Percentiles rank a stretch among this genome's conserved stretches.
Conservation (phyloP, 78 protist species). For the Guillardia theta region DNA sequence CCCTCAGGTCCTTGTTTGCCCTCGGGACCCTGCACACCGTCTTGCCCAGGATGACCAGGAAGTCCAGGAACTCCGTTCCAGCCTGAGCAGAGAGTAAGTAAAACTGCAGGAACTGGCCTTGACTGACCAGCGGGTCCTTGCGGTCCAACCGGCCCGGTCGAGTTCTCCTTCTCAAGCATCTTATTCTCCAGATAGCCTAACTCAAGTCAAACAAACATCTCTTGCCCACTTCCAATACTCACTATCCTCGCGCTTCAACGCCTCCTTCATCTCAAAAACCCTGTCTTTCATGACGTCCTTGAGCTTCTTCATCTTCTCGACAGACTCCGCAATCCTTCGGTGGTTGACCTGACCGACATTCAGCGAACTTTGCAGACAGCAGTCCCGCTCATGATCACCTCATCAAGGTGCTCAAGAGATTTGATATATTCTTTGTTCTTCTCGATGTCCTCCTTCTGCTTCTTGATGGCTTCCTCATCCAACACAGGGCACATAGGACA, state of each 20-base stretch:
- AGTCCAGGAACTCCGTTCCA: background rate
- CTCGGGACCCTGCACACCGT: background rate
- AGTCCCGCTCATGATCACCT: background rate
- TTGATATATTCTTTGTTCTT: background rate
- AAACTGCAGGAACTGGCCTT: no score
- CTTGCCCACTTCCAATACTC: background rate
- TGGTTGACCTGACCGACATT: background rate
- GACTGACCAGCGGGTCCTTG: background rate
- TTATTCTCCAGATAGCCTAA: background rate
- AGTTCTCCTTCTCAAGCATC: conserved; percentile 27
- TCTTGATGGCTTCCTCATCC: background rate
- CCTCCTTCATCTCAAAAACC: conserved; percentile 24
- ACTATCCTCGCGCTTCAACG: background rate
- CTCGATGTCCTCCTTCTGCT: background rate
- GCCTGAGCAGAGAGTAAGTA: no score
- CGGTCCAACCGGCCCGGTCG: conserved; percentile 29
- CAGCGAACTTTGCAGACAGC: background rate
- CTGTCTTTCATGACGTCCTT: background rate
- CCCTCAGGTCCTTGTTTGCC: conserved; percentile 8
- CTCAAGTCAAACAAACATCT: background rate
- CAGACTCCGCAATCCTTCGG: background rate
- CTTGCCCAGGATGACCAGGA: background rate
- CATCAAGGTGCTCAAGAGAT: background rate
- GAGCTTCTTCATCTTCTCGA: conserved; percentile 35
- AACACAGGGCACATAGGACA: conserved; percentile 34